Base-by-base conservation (phyloP, 805 yeast species). In the Candida andamanensis region DNA sequence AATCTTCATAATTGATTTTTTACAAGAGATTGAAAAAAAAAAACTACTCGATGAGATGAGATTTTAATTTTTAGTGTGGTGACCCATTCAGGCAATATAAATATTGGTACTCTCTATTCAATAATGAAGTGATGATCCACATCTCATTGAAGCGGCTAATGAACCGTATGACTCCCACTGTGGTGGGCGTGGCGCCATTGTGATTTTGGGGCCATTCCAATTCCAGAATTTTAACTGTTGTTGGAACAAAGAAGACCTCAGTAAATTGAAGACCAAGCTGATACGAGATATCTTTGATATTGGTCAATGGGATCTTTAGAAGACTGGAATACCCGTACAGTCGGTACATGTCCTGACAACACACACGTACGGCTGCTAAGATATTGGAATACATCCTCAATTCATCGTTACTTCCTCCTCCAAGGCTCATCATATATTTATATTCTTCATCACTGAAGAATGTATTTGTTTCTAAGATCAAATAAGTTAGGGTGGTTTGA, bases 1-100 rank as follows among this genome's bases (percentile, higher is more conserved):
- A 46, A 85, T 78, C 63, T 74, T 74, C 78, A 72, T 63, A 39
- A 16, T 42, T 17, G 25, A 11, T 11, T 13, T 13, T 6, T 20
- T 6, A 14, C 6, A n/a, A 9, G 23, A 17, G 24, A 29, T 14
- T 24, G 20, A 29, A 31, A 33, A 30, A 30, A 24, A 21, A 30
- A 30, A 24, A 19, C 13, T 18, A 10, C 18, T 37, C 37, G 37
- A 37, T 37, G 41, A 29, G 37, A 22, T 33, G 32, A 12, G n/a
- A n/a, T n/a, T n/a, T n/a, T n/a, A n/a, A n/a, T n/a, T n/a, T n/a
- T n/a, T n/a, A n/a, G n/a, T n/a, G n/a, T n/a, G n/a, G n/a, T n/a
- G n/a, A n/a, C n/a, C n/a, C n/a, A n/a, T n/a, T n/a, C n/a, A n/a
- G n/a, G n/a, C n/a, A 22, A 15, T 26, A n/a, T 21, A 26, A 13